Evolutionary conservation across 352 stramenopile species (phyloP), one percentile per base, ranked within the genome.

Genomic region (Phytophthora syringae): DNA sequence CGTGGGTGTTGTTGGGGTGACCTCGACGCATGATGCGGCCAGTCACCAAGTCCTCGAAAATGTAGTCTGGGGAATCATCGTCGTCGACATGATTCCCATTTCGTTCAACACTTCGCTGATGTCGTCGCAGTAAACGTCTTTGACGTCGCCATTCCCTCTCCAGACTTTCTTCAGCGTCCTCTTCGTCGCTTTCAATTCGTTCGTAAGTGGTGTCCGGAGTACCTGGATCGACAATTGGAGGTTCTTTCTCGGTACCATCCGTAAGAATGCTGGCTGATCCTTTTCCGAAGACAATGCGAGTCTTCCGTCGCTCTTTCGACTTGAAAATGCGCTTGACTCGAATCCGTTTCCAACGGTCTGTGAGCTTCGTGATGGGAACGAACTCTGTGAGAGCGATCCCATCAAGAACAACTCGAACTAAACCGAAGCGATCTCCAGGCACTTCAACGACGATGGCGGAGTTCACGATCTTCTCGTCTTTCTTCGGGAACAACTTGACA

Each of bases 21-120:
- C 64, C 51, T 12, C 40, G 55, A 22, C 72, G 65, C 1, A 84
- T 64, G 25, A 89, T 62, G 39, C 76, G 63, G n/a, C 74, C 71
- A 10, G 77, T 90, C 16, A 68, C 64, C 40, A 80, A 67, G 52
- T 90, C 82, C 61, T 91, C 72, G 27, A 80, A 89, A n/a, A 88
- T 60, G 30, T 72, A 81, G 51, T 82, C 78, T 5, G 86, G 55
- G 20, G 55, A 28, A 11, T 67, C 57, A 6, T 60, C 53, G 22
- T 64, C 44, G 20, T 65, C 30, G 15, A 22, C 39, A 25, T n/a
- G 22, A 40, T 13, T 13, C 3, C 72, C 63, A 34, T 32, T 21
- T 48, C 6, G 36, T 40, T 39, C 27, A 39, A 37, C n/a, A 25
- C 24, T 20, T 6, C 34, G 51, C 22, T 57, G 52, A 9, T 44